Conservation (phyloP, 2,329 filamentous ascomycete genomes). For the Microsporum audouinii region DNA sequence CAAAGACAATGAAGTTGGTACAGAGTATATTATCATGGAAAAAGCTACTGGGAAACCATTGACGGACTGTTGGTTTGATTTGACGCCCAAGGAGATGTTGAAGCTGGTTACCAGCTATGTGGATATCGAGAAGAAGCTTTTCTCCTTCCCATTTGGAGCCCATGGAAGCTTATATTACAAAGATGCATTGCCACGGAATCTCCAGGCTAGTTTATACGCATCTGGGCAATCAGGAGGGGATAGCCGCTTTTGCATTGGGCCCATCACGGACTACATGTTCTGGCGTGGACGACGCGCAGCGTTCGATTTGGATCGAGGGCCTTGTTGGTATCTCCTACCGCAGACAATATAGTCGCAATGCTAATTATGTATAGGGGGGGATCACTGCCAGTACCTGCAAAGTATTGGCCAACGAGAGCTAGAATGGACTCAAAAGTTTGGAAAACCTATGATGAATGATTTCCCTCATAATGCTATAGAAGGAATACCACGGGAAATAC, state of each 20-base stretch:
- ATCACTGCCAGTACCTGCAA: constrained; percentile 7
- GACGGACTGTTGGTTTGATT: constrained; percentile 22
- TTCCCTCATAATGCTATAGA: constrained; percentile 10
- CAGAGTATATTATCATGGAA: constrained; percentile 34
- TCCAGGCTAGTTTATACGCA: constrained; percentile 15
- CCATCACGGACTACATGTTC: constrained; percentile 14
- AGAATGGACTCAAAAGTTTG: constrained; percentile 10
- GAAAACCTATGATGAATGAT: constrained; percentile 9
- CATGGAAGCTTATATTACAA: constrained; percentile 11
- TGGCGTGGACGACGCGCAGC: constrained; percentile 10
- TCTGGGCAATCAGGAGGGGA: constrained; percentile 11
- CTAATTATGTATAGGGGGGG: constrained; percentile 6
- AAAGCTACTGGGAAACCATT: constrained; percentile 23
- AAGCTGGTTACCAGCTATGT: constrained; percentile 15
- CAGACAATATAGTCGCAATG: constrained; percentile 3
- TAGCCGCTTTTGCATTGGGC: constrained; percentile 14
- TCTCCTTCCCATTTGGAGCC: constrained; percentile 8
- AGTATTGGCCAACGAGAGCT: constrained; percentile 8
- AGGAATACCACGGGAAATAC: constrained; percentile 9
- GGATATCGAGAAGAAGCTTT: constrained; percentile 11
- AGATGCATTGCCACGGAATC: constrained; percentile 8
- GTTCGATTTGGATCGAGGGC: constrained; percentile 7
- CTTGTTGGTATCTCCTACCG: background rate
- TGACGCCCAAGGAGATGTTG: constrained; percentile 11
- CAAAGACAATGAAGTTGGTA: constrained; percentile 26